Evolutionary conservation across 139 green algal genomes (phyloP).

Genomic region (Picochlorum sp.): DNA sequence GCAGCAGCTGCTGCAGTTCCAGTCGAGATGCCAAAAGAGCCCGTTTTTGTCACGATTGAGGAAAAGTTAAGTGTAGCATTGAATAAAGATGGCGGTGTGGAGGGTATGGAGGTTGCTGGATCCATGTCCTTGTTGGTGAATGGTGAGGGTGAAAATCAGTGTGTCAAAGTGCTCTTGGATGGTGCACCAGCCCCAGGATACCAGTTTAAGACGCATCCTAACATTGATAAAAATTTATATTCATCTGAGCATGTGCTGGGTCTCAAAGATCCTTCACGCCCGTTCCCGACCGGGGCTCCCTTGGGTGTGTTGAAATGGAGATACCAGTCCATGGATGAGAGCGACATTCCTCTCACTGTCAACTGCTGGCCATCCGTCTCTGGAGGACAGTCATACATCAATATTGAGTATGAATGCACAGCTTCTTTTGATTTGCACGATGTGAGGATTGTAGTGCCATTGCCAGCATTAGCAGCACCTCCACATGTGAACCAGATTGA

Average conservation of each 20-base stretch:
- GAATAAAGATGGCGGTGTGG: constrained; percentile 86
- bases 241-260: constrained; percentile 58
- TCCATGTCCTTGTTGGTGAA: constrained; percentile 74
- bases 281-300: constrained; percentile 80
- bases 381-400: constrained; percentile 80
- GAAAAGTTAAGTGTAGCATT: constrained; percentile 76
- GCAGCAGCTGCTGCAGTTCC: constrained; percentile 2
- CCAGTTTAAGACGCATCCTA: constrained; percentile 99
- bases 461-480: constrained; percentile 35
- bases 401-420: constrained; percentile 95
- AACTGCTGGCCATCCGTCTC: constrained; percentile 93
- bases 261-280: constrained; percentile 85
- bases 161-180: constrained; percentile 51
- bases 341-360: constrained; percentile 58
- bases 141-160: constrained; percentile 53
- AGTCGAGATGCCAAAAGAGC: constrained; percentile 23
- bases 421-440: constrained; percentile 81
- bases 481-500: constrained; percentile 51
- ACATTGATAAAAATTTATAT: constrained; percentile 97
- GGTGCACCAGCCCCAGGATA: constrained; percentile 61
- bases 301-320: constrained; percentile 97
- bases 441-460: constrained; percentile 84
- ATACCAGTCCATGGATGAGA: constrained; percentile 64
- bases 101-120: constrained; percentile 91
- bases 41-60: constrained; percentile 54